Percentiles rank a stretch among this genome's conserved stretches.
phyloP scores from a whole-genome alignment of 352 stramenopile genomes.

The Phytophthora cactorum region DNA sequence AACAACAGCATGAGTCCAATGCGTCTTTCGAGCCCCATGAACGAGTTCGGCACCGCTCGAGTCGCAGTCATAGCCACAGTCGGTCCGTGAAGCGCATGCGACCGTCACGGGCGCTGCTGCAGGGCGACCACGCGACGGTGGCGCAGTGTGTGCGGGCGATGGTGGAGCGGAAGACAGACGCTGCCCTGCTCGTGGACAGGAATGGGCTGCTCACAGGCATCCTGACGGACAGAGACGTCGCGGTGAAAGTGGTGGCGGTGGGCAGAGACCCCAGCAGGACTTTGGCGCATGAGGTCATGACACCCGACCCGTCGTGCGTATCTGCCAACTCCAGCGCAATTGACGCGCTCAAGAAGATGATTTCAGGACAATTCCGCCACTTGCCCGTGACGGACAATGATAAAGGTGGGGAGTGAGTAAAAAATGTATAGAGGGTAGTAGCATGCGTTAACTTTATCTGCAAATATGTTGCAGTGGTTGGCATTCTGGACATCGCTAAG shows the following conservation, averaged over 20 bases:
- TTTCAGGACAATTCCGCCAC: constrained; percentile 96
- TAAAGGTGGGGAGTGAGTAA: constrained; percentile 52
- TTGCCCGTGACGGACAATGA: constrained; percentile 94
- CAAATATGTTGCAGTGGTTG: constrained; percentile 76
- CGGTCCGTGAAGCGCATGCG: constrained; percentile 62
- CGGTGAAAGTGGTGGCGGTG: constrained; percentile 92
- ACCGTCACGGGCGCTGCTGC: constrained; percentile 71
- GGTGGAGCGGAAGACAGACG: constrained; percentile 90
- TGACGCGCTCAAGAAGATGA: constrained; percentile 97
- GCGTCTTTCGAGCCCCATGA: constrained; percentile 16
- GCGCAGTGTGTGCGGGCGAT: constrained; percentile 86
- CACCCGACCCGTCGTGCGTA: constrained; percentile 95
- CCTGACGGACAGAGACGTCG: constrained; percentile 96
- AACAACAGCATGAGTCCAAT: constrained; percentile 10
- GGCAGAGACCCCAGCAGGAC: constrained; percentile 82
- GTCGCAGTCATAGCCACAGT: constrained; percentile 35
- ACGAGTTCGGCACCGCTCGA: constrained; percentile 25
- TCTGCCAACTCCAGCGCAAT: constrained; percentile 92
- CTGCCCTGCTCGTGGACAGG: constrained; percentile 91
- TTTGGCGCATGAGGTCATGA: constrained; percentile 93
- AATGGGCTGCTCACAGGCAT: constrained; percentile 94
- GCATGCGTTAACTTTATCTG: background rate
- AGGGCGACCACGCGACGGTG: constrained; percentile 74
- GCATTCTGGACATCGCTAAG: constrained; percentile 98
- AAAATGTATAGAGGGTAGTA: background rate